These are phyloP conservation scores for Pichia membranifaciens DNA, from an alignment of 805 yeast species.

Conservation along the genomic window DNA sequence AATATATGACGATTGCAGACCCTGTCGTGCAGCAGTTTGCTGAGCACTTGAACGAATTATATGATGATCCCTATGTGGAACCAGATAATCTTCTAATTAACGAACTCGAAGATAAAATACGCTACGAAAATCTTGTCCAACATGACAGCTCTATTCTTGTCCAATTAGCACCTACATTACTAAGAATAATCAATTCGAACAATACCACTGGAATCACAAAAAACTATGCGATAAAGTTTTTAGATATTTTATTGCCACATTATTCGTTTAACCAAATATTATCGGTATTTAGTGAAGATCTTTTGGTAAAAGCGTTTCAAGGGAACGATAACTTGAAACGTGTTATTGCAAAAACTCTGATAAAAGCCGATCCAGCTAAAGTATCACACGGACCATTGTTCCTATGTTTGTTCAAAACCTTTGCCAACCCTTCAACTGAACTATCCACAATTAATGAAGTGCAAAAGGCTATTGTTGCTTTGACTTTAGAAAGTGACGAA, in stretches of 20 bases:
- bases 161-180: slow-evolving; percentile 19
- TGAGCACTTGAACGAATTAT: slow-evolving; percentile 16
- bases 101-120: slow-evolving; percentile 17
- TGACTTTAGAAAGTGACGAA: slow-evolving; percentile 26
- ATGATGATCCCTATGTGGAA: slow-evolving; percentile 3
- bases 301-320: slow-evolving; percentile 26
- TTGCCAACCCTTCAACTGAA: slow-evolving; percentile 19
- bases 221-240: slow-evolving; percentile 17
- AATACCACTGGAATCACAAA: slow-evolving; percentile 20
- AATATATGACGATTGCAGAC: slow-evolving; percentile 14
- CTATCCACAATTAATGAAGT: slow-evolving; percentile 20
- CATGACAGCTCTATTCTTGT: slow-evolving; percentile 11
- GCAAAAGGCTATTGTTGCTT: slow-evolving; percentile 19
- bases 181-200: slow-evolving; percentile 23
- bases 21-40: slow-evolving; percentile 17
- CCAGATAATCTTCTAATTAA: slow-evolving; percentile 17
- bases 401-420: slow-evolving; percentile 20
- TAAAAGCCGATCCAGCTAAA: slow-evolving; percentile 26
- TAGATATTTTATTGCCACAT: slow-evolving; percentile 24
- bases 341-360: slow-evolving; percentile 23
- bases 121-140: slow-evolving; percentile 16
- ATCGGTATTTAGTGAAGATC: slow-evolving; percentile 20
- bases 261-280: slow-evolving; percentile 28
- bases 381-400: slow-evolving; percentile 15
- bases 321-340: slow-evolving; percentile 24